Evolutionary conservation across 768 basidiomycete genomes (phyloP).

Genomic region (Lactifluus echinatus): DNA sequence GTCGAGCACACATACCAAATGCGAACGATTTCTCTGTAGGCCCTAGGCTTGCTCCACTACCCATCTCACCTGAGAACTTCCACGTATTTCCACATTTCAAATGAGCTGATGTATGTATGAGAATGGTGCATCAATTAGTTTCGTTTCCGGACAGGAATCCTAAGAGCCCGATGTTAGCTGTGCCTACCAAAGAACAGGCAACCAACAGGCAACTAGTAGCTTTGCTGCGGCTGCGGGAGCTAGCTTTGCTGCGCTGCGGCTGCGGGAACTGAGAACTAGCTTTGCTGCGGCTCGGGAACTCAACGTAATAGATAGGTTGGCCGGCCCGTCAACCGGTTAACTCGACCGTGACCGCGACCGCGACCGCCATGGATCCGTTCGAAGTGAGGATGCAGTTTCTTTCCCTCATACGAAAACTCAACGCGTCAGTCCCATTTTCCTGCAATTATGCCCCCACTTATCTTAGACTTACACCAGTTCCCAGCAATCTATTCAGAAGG

Average conservation of each 20-base stretch:
- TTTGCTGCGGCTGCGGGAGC: too few relatives aligned
- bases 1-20: neutral
- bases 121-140: neutral
- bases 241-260: too few relatives aligned
- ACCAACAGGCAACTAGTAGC: too few relatives aligned
- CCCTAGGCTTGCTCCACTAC: neutral
- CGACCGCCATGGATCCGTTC: conserved; percentile 44
- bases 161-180: neutral
- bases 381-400: conserved; percentile 73
- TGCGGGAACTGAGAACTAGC: too few relatives aligned
- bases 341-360: neutral
- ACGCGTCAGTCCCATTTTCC: conserved; percentile 43
- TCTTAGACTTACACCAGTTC: conserved; percentile 41
- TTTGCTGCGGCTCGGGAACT: too few relatives aligned
- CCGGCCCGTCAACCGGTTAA: neutral
- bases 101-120: neutral
- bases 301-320: too few relatives aligned
- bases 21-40: neutral
- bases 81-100: neutral
- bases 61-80: neutral
- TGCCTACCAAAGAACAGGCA: too few relatives aligned
- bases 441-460: conserved; percentile 15
- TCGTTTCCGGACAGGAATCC: neutral
- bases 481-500: conserved; percentile 82
- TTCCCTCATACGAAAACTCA: conserved; percentile 48